phyloP scores from a whole-genome alignment of 2,329 filamentous ascomycete species.

The Akanthomyces muscarius region DNA sequence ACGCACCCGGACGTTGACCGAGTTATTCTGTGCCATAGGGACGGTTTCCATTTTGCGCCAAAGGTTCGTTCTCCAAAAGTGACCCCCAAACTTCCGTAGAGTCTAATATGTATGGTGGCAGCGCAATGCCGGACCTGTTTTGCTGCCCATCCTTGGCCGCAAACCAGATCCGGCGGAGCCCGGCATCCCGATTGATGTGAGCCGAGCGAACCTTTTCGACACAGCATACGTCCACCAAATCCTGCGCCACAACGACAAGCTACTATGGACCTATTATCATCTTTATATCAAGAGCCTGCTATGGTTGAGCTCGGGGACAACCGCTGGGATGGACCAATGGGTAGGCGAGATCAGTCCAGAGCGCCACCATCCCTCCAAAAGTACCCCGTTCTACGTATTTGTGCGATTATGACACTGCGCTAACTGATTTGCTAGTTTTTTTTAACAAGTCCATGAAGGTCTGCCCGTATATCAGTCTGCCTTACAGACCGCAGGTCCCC shows the following conservation, averaged over 20 bases:
- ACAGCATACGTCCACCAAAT: constrained; percentile 41
- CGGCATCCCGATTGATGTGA: constrained; percentile 40
- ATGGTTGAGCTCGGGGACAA: constrained; percentile 32
- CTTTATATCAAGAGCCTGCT: constrained; percentile 35
- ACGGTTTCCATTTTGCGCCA: constrained; percentile 39
- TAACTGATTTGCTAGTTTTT: constrained; percentile 29
- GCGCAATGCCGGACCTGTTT: constrained; percentile 21
- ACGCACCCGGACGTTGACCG: constrained; percentile 33
- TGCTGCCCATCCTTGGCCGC: constrained; percentile 21
- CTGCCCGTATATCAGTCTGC: constrained; percentile 34
- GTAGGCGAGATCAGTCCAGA: constrained; percentile 34
- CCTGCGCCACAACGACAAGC: constrained; percentile 32
- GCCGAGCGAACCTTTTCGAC: constrained; percentile 42
- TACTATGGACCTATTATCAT: constrained; percentile 41
- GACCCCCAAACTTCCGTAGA: too few species aligned
- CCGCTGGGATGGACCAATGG: constrained; percentile 39
- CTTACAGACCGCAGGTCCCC: constrained; percentile 26
- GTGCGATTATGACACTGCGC: too few species aligned
- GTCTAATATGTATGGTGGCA: not conserved
- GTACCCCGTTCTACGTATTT: constrained; percentile 5
- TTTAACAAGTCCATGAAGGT: constrained; percentile 37
- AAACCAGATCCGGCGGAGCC: constrained; percentile 21
- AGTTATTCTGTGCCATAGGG: constrained; percentile 40
- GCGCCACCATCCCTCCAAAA: constrained; percentile 28
- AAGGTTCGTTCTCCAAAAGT: constrained; percentile 27